Base-by-base conservation (phyloP, 495 filamentous ascomycete genomes). In the Penicillium bovifimosum region DNA sequence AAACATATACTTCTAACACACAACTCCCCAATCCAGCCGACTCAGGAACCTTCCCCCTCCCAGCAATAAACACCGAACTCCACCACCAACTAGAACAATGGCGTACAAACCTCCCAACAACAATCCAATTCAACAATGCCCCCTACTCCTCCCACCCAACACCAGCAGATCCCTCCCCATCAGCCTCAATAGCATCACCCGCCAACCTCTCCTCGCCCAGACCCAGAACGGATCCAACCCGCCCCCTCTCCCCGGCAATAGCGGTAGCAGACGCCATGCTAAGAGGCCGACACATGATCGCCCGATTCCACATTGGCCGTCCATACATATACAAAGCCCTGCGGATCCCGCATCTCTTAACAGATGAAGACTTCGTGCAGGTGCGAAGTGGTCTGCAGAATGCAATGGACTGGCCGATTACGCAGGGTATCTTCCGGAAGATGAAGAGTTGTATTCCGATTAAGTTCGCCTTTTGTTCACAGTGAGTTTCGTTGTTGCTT, bases 391-490 rank as follows among this genome's bases (percentile, higher is more conserved):
- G 73, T 3, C 64, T 76, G 8, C 66, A 56, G 9, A 69, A 74
- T 46, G 72, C 72, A 5, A 75, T 76, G 71, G 64, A 74, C 38
- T 76, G 73, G 73, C 73, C 73, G 9, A 59, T 76, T 3, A 62
- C 68, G 1, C 63, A 66, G 18, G 73, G 73, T 10, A 66, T 75
- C 27, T 76, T 76, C 48, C 60, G 61, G n/a, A 59, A 66, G 16
- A 76, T 76, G 73, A 75, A 69, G 50, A 74, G 71, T 42, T 76
- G 73, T 38, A 74, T 76, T 33, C 73, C 73, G 17, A 73, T 76
- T 28, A 70, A 63, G 35, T 76, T 76, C 53, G 72, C 72, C 1
- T 76, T 76, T 55, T 76, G 73, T 54, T 76, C 73, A 6, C 73
- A 76, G 72, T 76, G 53, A 45, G 72, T n/a, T n/a, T n/a, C n/a